Conservation (phyloP, 768 basidiomycete species). For the Rickenella mellea region DNA sequence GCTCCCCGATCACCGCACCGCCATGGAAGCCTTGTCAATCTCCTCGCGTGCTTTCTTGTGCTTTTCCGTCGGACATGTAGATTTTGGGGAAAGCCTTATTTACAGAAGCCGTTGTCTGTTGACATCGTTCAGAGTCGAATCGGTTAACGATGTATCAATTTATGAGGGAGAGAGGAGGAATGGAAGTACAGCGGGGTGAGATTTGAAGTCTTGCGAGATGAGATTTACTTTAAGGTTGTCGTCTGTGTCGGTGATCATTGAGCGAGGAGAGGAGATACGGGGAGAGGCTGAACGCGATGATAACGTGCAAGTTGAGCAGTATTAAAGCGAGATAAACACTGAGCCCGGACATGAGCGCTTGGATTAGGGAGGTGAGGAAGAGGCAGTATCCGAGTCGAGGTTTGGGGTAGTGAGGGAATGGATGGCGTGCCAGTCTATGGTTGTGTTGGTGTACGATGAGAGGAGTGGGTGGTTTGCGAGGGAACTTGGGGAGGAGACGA, state of each 20-base stretch:
- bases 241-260: conserved; percentile 33
- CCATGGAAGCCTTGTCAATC: conserved; percentile 35
- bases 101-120: background rate
- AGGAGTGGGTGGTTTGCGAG: too few relatives aligned
- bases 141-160: background rate
- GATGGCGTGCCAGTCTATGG: too few relatives aligned
- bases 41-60: conserved; percentile 18
- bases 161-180: conserved; percentile 1
- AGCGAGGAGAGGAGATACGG: too few relatives aligned
- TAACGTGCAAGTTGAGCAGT: too few relatives aligned
- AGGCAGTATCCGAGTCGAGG: too few relatives aligned
- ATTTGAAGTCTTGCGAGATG: conserved; percentile 40
- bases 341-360: too few relatives aligned
- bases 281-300: too few relatives aligned
- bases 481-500: too few relatives aligned
- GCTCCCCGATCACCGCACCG: conserved; percentile 44
- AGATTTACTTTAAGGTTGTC: conserved; percentile 47
- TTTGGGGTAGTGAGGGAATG: too few relatives aligned
- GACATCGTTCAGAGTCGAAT: background rate
- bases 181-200: conserved; percentile 23
- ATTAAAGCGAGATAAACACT: too few relatives aligned
- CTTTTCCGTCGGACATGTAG: conserved; percentile 2
- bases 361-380: too few relatives aligned
- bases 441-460: too few relatives aligned
- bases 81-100: background rate